Conservation (phyloP, 371 early-diverging fungal genomes). For the Mucor lusitanicus region DNA sequence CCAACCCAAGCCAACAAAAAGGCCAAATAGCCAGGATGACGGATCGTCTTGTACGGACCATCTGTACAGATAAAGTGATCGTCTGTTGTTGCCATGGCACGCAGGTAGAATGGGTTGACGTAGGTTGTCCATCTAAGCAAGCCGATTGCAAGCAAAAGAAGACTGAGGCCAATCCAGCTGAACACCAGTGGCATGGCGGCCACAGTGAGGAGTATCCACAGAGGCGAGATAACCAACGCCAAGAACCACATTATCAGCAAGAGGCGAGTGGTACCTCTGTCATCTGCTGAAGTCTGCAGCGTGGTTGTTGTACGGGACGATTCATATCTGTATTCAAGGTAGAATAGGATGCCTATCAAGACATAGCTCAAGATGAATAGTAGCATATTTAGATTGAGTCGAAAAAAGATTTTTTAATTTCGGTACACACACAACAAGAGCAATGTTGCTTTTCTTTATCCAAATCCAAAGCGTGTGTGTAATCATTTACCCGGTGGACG, state of each 20-base stretch:
- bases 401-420: background rate
- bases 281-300: slow-evolving; percentile 40
- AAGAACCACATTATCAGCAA: slow-evolving; percentile 24
- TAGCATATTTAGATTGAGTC: background rate
- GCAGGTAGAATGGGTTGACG: slow-evolving; percentile 41
- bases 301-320: slow-evolving; percentile 21
- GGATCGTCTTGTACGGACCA: slow-evolving; percentile 41
- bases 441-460: background rate
- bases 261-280: slow-evolving; percentile 35
- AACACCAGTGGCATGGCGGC: slow-evolving; percentile 5
- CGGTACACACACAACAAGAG: background rate
- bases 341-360: slow-evolving; percentile 24
- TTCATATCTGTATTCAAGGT: slow-evolving; percentile 34
- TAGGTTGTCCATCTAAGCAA: slow-evolving; percentile 37
- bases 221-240: slow-evolving; percentile 13
- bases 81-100: slow-evolving; percentile 40
- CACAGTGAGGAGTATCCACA: slow-evolving; percentile 16
- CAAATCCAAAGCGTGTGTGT: background rate
- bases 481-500: background rate
- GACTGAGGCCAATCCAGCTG: slow-evolving; percentile 27
- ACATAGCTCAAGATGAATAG: slow-evolving; percentile 14
- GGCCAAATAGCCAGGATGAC: slow-evolving; percentile 45
- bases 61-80: slow-evolving; percentile 48
- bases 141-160: slow-evolving; percentile 25
- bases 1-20: slow-evolving; percentile 46